Evolutionary conservation across 2,329 filamentous ascomycete genomes (phyloP).

Genomic region (Nemania serpens): DNA sequence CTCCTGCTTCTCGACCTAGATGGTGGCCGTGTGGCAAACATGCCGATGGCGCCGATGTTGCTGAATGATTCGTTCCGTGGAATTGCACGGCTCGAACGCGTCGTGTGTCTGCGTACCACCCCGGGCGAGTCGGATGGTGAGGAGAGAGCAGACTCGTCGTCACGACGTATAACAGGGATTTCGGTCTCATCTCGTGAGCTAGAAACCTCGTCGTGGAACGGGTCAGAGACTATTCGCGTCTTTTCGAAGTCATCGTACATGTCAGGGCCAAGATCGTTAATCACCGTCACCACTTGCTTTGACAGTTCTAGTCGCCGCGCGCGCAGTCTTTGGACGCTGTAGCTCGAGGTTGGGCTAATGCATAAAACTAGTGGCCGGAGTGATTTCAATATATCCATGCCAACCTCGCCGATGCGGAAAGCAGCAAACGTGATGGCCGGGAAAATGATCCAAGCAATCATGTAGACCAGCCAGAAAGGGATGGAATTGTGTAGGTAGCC

Average conservation of each 20-base stretch:
- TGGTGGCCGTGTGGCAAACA: slow-evolving; percentile 88
- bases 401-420: slow-evolving; percentile 93
- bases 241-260: slow-evolving; percentile 96
- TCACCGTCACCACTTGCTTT: slow-evolving; percentile 82
- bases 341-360: slow-evolving; percentile 81
- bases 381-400: slow-evolving; percentile 98
- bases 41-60: slow-evolving; percentile 82
- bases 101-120: slow-evolving; percentile 55
- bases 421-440: slow-evolving; percentile 89
- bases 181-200: slow-evolving; percentile 41
- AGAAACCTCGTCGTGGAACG: slow-evolving; percentile 44
- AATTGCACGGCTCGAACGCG: slow-evolving; percentile 57
- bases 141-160: slow-evolving; percentile 31
- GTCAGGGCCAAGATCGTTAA: slow-evolving; percentile 94
- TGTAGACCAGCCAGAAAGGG: slow-evolving; percentile 76
- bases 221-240: slow-evolving; percentile 68
- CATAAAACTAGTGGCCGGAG: slow-evolving; percentile 85
- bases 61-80: slow-evolving; percentile 93
- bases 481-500: slow-evolving; percentile 82
- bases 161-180: slow-evolving; percentile 28
- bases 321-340: slow-evolving; percentile 80
- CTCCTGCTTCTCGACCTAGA: slow-evolving; percentile 71
- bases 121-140: slow-evolving; percentile 38
- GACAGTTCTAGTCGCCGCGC: slow-evolving; percentile 74
- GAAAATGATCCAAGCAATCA: slow-evolving; percentile 79